These are phyloP conservation scores for Brassica balearica DNA, from an alignment of 441 rosid species.

Conservation along the genomic window DNA sequence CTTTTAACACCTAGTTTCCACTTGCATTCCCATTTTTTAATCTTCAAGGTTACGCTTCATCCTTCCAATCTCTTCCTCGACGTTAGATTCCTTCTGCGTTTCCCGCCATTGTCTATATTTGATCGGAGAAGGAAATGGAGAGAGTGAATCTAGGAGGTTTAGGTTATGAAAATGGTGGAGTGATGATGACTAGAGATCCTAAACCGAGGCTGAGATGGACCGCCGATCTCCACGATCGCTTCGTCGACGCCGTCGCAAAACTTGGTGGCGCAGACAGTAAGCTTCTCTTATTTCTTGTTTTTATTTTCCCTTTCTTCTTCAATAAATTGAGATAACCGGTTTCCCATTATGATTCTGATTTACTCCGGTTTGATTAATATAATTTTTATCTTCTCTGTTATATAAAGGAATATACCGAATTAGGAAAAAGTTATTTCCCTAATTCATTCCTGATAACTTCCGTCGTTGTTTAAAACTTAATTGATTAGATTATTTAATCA, in stretches of 20 bases:
- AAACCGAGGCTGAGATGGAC: conserved; percentile 79
- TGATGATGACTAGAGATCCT: conserved; percentile 83
- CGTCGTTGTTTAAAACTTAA: background rate
- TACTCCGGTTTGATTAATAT: conserved; percentile 1
- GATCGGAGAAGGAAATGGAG: conserved; percentile 47
- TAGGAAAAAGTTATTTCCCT: background rate
- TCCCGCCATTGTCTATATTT: conserved; percentile 33
- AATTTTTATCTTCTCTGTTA: background rate
- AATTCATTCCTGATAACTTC: background rate
- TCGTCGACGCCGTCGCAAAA: conserved; percentile 71
- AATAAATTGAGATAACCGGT: conserved; percentile 2
- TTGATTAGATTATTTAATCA: background rate
- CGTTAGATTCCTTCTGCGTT: background rate
- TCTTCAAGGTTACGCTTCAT: conserved; percentile 4
- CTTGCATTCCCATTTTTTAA: conserved; percentile 9
- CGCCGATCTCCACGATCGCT: conserved; percentile 74
- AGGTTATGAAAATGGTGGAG: conserved; percentile 60
- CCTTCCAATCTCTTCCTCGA: background rate
- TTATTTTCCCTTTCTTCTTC: background rate
- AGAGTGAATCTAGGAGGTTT: conserved; percentile 46
- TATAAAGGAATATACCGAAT: background rate
- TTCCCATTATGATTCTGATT: conserved; percentile 23
- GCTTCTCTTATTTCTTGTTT: conserved; percentile 4
- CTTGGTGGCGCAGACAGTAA: conserved; percentile 80
- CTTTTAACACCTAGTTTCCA: conserved; percentile 10